Evolutionary conservation across 2,329 filamentous ascomycete species (phyloP), one percentile per base, ranked within the genome.

Genomic region (Fusarium oligoseptatum): DNA sequence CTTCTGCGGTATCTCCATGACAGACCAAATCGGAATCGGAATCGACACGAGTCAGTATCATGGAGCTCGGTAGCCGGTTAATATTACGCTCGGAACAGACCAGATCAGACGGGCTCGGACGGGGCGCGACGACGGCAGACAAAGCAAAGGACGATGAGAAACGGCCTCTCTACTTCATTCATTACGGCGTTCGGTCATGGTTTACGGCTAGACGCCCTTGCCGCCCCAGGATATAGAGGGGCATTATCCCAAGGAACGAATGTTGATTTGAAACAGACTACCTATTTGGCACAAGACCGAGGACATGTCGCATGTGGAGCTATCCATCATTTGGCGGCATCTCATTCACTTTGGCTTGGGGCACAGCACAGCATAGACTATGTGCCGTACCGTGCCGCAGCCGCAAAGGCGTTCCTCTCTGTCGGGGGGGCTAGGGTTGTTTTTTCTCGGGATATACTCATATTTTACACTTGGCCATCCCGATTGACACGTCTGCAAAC

Each of bases 161-260:
- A 78, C 73, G 76, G 69, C 71, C 71, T 76, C 62, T 60, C 50
- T 67, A 73, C 68, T 76, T 73, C 64, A 76, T 73, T 77, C 71
- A 73, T 67, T 68, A 69, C 64, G 71, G 76, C 76, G 69, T 71
- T 75, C 41, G 74, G 70, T 74, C 73, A 76, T 69, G 69, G 64
- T 72, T 76, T 71, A 68, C 72, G 68, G 76, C 76, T 76, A 67
- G 61, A 74, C 52, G 68, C 70, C 67, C 61, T 73, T 75, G 60
- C 57, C 58, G 50, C 72, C 62, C 65, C 61, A 71, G 63, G 58
- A 64, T 68, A 72, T 71, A 77, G 64, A 66, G 65, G 71, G 61
- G 67, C 62, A 65, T 63, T 43, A 48, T 71, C 64, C 29, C 52
- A 36, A 67, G 66, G 67, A 77, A 72, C 73, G 67, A 72, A 60